These are phyloP conservation scores for Populus euphratica DNA, from an alignment of 345 rosid genomes.

Conservation along the genomic window DNA sequence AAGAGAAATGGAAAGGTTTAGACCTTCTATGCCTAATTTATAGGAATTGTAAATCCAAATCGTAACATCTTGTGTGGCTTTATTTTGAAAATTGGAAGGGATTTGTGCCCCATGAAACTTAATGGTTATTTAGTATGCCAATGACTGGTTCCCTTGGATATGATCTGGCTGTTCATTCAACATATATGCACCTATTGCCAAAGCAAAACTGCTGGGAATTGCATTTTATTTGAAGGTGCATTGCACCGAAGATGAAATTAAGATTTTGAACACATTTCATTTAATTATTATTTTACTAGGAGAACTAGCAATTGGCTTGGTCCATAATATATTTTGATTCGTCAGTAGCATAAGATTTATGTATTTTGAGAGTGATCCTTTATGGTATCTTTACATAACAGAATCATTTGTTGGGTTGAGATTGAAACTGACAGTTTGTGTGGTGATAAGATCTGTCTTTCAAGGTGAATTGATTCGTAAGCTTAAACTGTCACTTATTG, in stretches of 20 bases:
- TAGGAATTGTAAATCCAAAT: slow-evolving; percentile 5
- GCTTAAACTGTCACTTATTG: background rate
- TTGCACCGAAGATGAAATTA: background rate
- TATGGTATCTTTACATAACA: background rate
- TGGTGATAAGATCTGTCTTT: background rate
- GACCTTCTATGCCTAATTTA: background rate
- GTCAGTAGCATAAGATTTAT: background rate
- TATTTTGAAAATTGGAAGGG: slow-evolving; percentile 5
- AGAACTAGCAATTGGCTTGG: background rate
- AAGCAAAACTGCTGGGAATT: background rate
- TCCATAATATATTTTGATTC: background rate
- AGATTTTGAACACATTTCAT: background rate
- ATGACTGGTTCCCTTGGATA: background rate
- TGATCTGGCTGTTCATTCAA: slow-evolving; percentile 1
- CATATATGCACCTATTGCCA: background rate
- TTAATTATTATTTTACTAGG: background rate
- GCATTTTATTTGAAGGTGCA: slow-evolving; percentile 1
- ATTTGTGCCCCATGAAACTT: background rate
- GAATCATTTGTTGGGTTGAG: slow-evolving; percentile 1
- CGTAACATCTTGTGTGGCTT: background rate
- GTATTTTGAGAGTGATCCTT: background rate
- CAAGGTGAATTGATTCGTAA: background rate
- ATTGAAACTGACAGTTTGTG: background rate
- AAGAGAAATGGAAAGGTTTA: slow-evolving; percentile 14
- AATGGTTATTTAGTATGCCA: slow-evolving; percentile 2